Conservation (phyloP, 495 filamentous ascomycete species). For the Margaritispora aquatica region DNA sequence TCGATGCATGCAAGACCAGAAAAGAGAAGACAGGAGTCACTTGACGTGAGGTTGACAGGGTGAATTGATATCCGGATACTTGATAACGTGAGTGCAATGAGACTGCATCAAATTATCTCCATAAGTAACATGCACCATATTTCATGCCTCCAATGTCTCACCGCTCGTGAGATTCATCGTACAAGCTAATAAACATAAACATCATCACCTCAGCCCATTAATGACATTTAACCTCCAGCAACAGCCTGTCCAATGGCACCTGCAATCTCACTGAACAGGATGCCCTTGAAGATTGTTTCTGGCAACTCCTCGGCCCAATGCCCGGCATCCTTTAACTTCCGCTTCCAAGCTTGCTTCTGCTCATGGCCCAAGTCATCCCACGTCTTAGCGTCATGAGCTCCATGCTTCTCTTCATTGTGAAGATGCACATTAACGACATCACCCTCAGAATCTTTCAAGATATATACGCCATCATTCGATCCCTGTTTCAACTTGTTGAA, state of each 20-base stretch:
- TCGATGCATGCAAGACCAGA: too few species aligned
- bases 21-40: too few species aligned
- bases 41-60: not conserved
- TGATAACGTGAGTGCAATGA: not conserved
- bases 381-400: constrained; percentile 35
- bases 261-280: constrained; percentile 65
- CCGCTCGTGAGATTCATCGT: not conserved
- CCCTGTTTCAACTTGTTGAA: constrained; percentile 14
- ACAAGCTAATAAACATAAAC: not conserved
- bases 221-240: constrained; percentile 6
- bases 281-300: constrained; percentile 63
- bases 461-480: constrained; percentile 10
- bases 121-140: not conserved
- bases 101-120: not conserved
- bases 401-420: constrained; percentile 39
- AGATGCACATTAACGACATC: constrained; percentile 27
- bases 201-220: not conserved
- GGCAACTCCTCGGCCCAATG: constrained; percentile 68
- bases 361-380: constrained; percentile 60
- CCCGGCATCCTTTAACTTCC: constrained; percentile 59
- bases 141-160: not conserved
- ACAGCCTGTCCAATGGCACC: constrained; percentile 24
- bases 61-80: not conserved
- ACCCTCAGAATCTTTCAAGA: not conserved
- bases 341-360: constrained; percentile 63